Conservation (phyloP, 2,329 filamentous ascomycete genomes). For the Hypoxylon sp. region DNA sequence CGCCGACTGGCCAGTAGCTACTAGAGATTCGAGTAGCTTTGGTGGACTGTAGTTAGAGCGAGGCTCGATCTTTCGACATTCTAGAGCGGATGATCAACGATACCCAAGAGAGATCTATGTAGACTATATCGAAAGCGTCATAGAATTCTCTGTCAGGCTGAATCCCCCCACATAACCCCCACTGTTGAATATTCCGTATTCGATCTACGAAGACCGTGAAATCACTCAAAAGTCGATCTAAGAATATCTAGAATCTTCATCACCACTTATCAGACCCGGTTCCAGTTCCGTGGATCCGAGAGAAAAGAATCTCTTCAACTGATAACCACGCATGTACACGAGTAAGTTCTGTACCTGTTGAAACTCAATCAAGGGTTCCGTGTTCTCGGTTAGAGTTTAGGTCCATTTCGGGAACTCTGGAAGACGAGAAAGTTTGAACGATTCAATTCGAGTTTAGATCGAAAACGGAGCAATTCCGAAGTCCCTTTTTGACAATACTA, state of each 20-base stretch:
- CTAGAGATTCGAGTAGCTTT: background rate
- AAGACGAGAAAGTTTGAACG: constrained; percentile 29
- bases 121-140: constrained; percentile 31
- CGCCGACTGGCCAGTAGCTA: constrained; percentile 5
- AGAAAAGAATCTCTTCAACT: background rate
- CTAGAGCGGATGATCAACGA: constrained; percentile 13
- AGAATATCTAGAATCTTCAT: constrained; percentile 24
- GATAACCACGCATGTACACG: background rate
- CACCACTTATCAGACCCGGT: background rate
- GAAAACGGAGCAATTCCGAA: constrained; percentile 2
- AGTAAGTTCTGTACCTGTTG: background rate
- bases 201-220: constrained; percentile 21
- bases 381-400: constrained; percentile 29
- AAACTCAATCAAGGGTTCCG: constrained; percentile 37
- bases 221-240: constrained; percentile 11
- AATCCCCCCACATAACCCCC: constrained; percentile 32
- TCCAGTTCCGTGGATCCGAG: background rate
- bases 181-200: constrained; percentile 25
- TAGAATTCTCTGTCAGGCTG: constrained; percentile 14
- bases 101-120: constrained; percentile 11
- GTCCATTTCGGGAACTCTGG: constrained; percentile 34
- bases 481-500: constrained; percentile 7
- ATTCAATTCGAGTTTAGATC: constrained; percentile 14
- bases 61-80: constrained; percentile 23
- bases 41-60: constrained; percentile 2